phyloP scores from a whole-genome alignment of 495 filamentous ascomycete species.

The Neurospora tetraspora region DNA sequence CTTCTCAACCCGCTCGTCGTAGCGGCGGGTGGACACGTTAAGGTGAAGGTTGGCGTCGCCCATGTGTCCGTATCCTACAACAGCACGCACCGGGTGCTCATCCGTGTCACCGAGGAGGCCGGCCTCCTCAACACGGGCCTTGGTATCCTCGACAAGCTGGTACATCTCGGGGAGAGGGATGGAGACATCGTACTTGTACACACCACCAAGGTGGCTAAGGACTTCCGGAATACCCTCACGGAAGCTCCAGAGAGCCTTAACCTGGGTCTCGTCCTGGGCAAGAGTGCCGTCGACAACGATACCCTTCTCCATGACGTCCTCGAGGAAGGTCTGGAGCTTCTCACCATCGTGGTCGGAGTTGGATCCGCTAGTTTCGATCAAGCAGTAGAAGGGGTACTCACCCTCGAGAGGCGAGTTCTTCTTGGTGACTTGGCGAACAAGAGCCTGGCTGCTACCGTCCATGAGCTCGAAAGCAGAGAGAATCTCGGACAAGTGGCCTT shows the following conservation, averaged over 20 bases:
- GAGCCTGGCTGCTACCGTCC: constrained; percentile 69
- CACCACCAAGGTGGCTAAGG: constrained; percentile 82
- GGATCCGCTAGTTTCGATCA: constrained; percentile 91
- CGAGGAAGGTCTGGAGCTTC: constrained; percentile 79
- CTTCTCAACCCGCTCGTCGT: constrained; percentile 82
- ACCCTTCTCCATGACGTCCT: constrained; percentile 74
- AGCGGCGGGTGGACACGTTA: constrained; percentile 72
- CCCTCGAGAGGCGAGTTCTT: constrained; percentile 72
- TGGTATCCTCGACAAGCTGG: constrained; percentile 73
- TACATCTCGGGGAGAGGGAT: constrained; percentile 87
- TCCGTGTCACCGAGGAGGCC: constrained; percentile 73
- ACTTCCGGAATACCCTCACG: constrained; percentile 87
- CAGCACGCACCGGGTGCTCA: constrained; percentile 69
- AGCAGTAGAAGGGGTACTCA: constrained; percentile 85
- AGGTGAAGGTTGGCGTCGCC: constrained; percentile 92
- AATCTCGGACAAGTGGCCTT: constrained; percentile 83
- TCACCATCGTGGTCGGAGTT: constrained; percentile 86
- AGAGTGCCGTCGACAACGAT: constrained; percentile 81
- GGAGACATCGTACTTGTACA: constrained; percentile 97
- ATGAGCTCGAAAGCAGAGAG: constrained; percentile 96
- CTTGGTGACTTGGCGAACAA: constrained; percentile 63
- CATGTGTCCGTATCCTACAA: constrained; percentile 97
- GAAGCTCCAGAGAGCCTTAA: constrained; percentile 78
- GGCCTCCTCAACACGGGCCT: constrained; percentile 54
- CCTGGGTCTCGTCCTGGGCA: constrained; percentile 86